Percentiles rank a stretch among this genome's conserved stretches.
phyloP scores from a whole-genome alignment of 2,329 filamentous ascomycete genomes.

The Trichoderma citrinoviride region DNA sequence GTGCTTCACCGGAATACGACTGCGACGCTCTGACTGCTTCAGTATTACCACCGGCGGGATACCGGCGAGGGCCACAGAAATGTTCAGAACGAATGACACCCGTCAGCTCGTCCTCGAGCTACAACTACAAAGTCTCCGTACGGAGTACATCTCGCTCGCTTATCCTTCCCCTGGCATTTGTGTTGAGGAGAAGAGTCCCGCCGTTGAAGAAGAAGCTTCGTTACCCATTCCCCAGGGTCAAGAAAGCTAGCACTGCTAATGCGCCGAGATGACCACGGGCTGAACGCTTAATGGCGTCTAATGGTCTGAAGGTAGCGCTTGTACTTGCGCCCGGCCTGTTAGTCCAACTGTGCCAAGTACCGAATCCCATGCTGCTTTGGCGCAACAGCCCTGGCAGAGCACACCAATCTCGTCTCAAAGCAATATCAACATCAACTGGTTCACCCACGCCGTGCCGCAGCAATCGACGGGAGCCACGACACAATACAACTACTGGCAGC shows the following conservation, averaged over 20 bases:
- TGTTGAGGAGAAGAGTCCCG: background rate
- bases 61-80: background rate
- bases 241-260: background rate
- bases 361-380: background rate
- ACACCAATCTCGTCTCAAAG: constrained; percentile 4
- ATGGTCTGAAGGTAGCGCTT: background rate
- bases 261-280: constrained; percentile 3
- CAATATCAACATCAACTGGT: background rate
- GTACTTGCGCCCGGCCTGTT: background rate
- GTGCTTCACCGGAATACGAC: background rate
- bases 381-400: background rate
- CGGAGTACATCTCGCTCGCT: constrained; percentile 10
- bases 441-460: constrained; percentile 2
- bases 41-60: background rate
- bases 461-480: background rate
- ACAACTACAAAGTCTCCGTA: too few species aligned
- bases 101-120: background rate
- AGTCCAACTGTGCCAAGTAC: background rate
- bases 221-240: background rate
- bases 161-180: background rate
- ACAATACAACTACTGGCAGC: background rate
- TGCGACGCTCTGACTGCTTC: background rate
- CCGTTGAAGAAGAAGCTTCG: background rate
- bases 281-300: constrained; percentile 6
- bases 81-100: background rate